A percentile compares a stretch with the other conserved stretches of the same genome.
phyloP scores from a whole-genome alignment of 2,329 filamentous ascomycete species.

The Fusarium nanum region DNA sequence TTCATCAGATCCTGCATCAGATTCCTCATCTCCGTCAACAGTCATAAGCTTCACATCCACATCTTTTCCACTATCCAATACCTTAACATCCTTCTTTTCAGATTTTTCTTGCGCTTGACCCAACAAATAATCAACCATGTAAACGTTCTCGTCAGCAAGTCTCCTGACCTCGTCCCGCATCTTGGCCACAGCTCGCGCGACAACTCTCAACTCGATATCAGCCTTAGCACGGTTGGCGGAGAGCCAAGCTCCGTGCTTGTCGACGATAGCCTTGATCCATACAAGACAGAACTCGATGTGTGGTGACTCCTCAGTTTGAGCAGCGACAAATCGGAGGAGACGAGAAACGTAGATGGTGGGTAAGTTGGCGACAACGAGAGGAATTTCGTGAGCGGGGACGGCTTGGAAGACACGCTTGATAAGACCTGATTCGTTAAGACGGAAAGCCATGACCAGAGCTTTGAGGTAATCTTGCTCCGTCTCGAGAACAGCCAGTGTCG shows the following conservation, averaged over 20 bases:
- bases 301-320: slow-evolving; percentile 88
- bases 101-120: slow-evolving; percentile 58
- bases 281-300: slow-evolving; percentile 95
- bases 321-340: slow-evolving; percentile 86
- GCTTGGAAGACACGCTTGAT: slow-evolving; percentile 88
- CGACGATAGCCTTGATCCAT: slow-evolving; percentile 88
- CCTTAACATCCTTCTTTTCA: slow-evolving; percentile 41
- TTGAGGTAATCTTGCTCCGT: slow-evolving; percentile 84
- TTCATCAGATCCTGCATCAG: slow-evolving; percentile 55
- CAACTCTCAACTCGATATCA: slow-evolving; percentile 84
- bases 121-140: slow-evolving; percentile 86
- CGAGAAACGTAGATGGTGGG: slow-evolving; percentile 88
- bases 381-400: slow-evolving; percentile 79
- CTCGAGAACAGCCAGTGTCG: slow-evolving; percentile 76
- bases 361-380: slow-evolving; percentile 80
- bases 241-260: slow-evolving; percentile 86
- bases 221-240: slow-evolving; percentile 83
- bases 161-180: slow-evolving; percentile 86
- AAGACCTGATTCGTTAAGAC: slow-evolving; percentile 86
- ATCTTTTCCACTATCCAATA: slow-evolving; percentile 36
- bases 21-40: slow-evolving; percentile 49
- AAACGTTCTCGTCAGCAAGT: slow-evolving; percentile 87
- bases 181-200: slow-evolving; percentile 81
- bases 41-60: slow-evolving; percentile 49
- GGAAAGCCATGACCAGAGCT: slow-evolving; percentile 96